Conservation (phyloP, 1,284 basidiomycete species). For the Xerocomus nothofagi region DNA sequence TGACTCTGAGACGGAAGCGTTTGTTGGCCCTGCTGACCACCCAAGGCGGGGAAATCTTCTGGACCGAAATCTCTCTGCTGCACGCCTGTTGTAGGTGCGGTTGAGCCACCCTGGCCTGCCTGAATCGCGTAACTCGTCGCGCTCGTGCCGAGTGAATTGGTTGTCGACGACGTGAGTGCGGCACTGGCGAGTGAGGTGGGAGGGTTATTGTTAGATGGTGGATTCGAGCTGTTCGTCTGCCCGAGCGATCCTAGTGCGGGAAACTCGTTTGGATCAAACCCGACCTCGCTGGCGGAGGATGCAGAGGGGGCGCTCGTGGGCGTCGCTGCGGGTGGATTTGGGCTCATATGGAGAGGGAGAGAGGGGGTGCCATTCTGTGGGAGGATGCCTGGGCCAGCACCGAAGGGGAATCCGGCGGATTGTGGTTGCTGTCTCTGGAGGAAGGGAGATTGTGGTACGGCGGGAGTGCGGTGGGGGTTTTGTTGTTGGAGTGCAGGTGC, state of each 20-base stretch:
- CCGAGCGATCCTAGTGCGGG: slow-evolving; percentile 72
- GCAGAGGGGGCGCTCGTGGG: slow-evolving; percentile 49
- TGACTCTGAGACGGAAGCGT: slow-evolving; percentile 34
- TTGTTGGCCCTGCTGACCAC: slow-evolving; percentile 49
- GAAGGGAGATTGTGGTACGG: slow-evolving; percentile 63
- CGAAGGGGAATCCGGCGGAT: slow-evolving; percentile 54
- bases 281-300: slow-evolving; percentile 68
- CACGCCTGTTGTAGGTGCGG: slow-evolving; percentile 40
- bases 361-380: slow-evolving; percentile 56
- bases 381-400: slow-evolving; percentile 40
- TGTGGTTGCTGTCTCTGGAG: slow-evolving; percentile 58
- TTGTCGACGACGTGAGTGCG: slow-evolving; percentile 35
- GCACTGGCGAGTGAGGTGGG: slow-evolving; percentile 25
- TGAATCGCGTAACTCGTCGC: slow-evolving; percentile 71
- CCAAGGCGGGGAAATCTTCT: slow-evolving; percentile 82
- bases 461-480: slow-evolving; percentile 56
- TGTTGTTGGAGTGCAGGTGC: slow-evolving; percentile 51
- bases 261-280: slow-evolving; percentile 84
- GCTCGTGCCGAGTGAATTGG: slow-evolving; percentile 35
- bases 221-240: slow-evolving; percentile 38
- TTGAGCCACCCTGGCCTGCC: slow-evolving; percentile 58
- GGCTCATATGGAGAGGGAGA: slow-evolving; percentile 54
- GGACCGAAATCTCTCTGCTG: slow-evolving; percentile 71
- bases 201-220: slow-evolving; percentile 35
- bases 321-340: slow-evolving; percentile 46